Evolutionary conservation across 768 basidiomycete species (phyloP).

Genomic region (Collybia mongolica): DNA sequence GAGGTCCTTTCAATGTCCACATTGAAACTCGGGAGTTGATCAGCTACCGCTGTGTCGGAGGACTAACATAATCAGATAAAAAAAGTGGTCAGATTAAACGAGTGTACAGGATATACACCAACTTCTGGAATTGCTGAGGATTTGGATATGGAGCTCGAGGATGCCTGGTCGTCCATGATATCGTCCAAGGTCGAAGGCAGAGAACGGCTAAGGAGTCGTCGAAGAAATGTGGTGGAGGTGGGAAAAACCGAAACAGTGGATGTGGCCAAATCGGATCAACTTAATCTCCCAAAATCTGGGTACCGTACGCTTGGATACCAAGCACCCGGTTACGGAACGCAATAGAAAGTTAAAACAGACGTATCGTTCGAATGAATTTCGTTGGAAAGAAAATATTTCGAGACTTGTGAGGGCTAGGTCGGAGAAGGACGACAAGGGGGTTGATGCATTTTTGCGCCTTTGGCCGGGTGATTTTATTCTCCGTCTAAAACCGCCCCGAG

Average conservation of each 20-base stretch:
- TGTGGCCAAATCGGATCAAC: conserved; percentile 33
- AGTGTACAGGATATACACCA: conserved; percentile 13
- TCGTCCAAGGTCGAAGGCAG: conserved; percentile 22
- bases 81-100: conserved; percentile 6
- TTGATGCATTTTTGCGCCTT: conserved; percentile 13
- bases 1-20: conserved; percentile 45
- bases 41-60: conserved; percentile 53
- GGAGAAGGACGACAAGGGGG: conserved; percentile 1
- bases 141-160: conserved; percentile 27
- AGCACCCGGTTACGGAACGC: conserved; percentile 19
- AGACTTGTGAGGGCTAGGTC: neutral
- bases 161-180: conserved; percentile 31
- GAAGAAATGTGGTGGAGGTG: conserved; percentile 22
- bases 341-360: neutral
- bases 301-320: conserved; percentile 27
- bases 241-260: conserved; percentile 43
- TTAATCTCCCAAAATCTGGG: conserved; percentile 26
- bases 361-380: neutral
- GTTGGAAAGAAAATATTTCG: neutral
- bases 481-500: conserved; percentile 16
- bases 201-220: conserved; percentile 22
- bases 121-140: conserved; percentile 23
- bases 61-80: conserved; percentile 26
- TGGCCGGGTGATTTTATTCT: conserved; percentile 18
- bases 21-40: conserved; percentile 36